Conservation (phyloP, 257 asterid species). For the Paraleonurus japonicus region DNA sequence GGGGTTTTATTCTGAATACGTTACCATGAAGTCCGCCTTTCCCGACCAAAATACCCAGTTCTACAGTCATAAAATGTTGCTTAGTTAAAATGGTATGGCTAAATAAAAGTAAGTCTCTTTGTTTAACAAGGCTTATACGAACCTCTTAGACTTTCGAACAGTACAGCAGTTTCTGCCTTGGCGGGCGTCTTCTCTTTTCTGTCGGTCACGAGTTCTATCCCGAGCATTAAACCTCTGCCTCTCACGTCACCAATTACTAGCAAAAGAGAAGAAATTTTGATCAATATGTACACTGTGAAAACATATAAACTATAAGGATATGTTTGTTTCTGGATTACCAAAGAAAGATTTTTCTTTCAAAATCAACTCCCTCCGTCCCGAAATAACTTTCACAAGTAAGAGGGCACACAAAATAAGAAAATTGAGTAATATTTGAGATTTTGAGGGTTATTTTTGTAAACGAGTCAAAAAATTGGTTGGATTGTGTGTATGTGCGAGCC, state of each 20-base stretch:
- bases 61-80: conserved; percentile 36
- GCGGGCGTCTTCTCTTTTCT: conserved; percentile 75
- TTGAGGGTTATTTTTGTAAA: too few relatives aligned
- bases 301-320: background rate
- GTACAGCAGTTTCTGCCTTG: conserved; percentile 82
- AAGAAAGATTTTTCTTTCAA: too few relatives aligned
- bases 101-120: background rate
- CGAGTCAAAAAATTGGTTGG: too few relatives aligned
- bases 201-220: conserved; percentile 87
- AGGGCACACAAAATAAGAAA: too few relatives aligned
- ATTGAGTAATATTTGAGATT: too few relatives aligned
- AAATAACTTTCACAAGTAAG: too few relatives aligned
- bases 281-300: background rate
- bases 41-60: conserved; percentile 86
- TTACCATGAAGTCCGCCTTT: conserved; percentile 96
- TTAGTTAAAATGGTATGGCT: background rate
- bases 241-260: conserved; percentile 93
- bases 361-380: too few relatives aligned
- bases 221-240: conserved; percentile 94
- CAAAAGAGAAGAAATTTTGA: background rate
- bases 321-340: too few relatives aligned
- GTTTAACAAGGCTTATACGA: conserved; percentile 27
- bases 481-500: too few relatives aligned
- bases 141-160: conserved; percentile 94
- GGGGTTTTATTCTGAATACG: conserved; percentile 97